These are phyloP conservation scores for Dittrichia graveolens DNA, from an alignment of 129 eudicot genomes.

Conservation along the genomic window DNA sequence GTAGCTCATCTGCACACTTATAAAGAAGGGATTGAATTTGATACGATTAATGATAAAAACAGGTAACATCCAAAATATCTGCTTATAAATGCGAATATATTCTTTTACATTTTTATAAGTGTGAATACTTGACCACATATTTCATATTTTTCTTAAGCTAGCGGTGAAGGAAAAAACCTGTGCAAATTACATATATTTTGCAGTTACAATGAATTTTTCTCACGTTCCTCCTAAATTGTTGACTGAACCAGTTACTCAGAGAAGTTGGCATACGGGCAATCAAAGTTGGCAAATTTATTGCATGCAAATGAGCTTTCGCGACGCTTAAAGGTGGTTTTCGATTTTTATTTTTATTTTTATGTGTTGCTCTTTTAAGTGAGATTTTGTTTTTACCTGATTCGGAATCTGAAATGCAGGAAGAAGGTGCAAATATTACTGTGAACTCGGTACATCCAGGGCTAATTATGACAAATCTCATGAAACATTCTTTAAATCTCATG, in stretches of 20 bases:
- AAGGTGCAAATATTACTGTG: conserved; percentile 76
- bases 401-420: conserved; percentile 51
- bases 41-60: conserved; percentile 55
- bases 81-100: background rate
- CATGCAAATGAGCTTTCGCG: conserved; percentile 94
- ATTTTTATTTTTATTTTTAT: background rate
- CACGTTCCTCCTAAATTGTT: background rate
- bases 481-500: conserved; percentile 50
- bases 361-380: background rate
- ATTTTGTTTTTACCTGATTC: background rate
- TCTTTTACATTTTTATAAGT: background rate
- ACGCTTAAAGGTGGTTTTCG: conserved; percentile 54
- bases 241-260: conserved; percentile 63
- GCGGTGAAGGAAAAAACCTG: too few relatives aligned
- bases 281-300: conserved; percentile 77
- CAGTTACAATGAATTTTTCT: background rate
- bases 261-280: conserved; percentile 88
- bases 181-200: too few relatives aligned
- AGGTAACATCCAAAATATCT: conserved; percentile 40
- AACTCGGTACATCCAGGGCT: conserved; percentile 95
- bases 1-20: conserved; percentile 69
- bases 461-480: conserved; percentile 85
- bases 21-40: conserved; percentile 63
- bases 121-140: background rate
- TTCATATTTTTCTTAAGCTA: too few relatives aligned